Evolutionary conservation across 2,329 filamentous ascomycete species (phyloP), one percentile per base, ranked within the genome.

Genomic region (Alternaria atra): DNA sequence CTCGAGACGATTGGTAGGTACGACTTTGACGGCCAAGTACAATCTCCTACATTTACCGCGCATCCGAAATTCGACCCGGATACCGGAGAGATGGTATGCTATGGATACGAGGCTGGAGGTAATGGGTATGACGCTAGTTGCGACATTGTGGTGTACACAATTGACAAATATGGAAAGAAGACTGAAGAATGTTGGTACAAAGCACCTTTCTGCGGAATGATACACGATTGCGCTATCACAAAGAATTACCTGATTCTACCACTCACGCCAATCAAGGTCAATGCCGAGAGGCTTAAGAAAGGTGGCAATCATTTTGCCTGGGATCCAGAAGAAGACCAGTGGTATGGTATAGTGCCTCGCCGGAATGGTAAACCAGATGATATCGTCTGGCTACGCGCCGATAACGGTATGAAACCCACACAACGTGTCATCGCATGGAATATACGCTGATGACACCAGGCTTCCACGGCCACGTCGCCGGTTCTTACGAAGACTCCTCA

Each of bases 331-430:
- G 84, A 86, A 69, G 84, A 86, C 66, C 84, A 86, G 68, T 83
- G 82, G 74, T 87, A 86, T 63, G 85, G 83, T 0, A 76, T 87
- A 13, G 84, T 86, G 2, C 84, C 84, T 3, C 77, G 85, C 7
- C 72, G 81, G 3, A 81, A 81, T 3, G 84, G 80, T 0, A 85
- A 83, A 64, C 78, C 81, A 0, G 83, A 84, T 61, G 85, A 87
- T 69, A 83, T 86, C 42, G 73, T 82, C 1, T 86, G 84, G 84
- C 79, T 85, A 52, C 71, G 83, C 27, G 81, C 82, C 8, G 81
- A 83, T 50, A 86, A 86, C 55, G 84, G 84, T 84, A 68, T 34
- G 64, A 60, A 17, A 34, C 27, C 25, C 15, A 29, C 15, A n/a
- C 13, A 29, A 25, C 10, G 12, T 35, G 17, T 0, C 27, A 25